A percentile compares a stretch with the other conserved stretches of the same genome.
Conservation (phyloP, 1,139 yeast genomes). For the Candida sojae region DNA sequence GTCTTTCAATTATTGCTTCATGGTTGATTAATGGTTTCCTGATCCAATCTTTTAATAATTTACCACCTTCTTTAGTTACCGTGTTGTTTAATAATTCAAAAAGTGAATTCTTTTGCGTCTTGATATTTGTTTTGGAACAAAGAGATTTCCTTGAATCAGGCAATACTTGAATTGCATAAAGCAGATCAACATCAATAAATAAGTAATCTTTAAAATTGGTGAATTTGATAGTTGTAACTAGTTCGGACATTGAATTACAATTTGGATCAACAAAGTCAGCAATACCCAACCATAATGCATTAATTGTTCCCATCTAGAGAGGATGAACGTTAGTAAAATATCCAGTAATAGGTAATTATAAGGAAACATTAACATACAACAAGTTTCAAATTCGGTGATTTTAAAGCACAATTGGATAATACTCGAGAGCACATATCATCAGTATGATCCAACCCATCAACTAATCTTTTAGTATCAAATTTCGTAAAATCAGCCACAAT, state of each 20-base stretch:
- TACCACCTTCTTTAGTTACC: constrained; percentile 27
- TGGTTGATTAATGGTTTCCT: constrained; percentile 30
- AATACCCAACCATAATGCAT: constrained; percentile 12
- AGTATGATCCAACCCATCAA: constrained; percentile 6
- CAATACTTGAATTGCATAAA: constrained; percentile 30
- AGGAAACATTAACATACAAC: constrained; percentile 5
- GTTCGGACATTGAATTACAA: constrained; percentile 3
- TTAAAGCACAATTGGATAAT: constrained; percentile 7
- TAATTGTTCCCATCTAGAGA: constrained; percentile 10
- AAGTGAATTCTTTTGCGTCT: constrained; percentile 18
- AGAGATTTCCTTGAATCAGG: constrained; percentile 12
- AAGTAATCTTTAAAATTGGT: constrained; percentile 17
- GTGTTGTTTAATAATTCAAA: constrained; percentile 25
- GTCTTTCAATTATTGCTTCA: constrained; percentile 24
- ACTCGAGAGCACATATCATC: neutral
- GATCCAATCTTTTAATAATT: constrained; percentile 31
- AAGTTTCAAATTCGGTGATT: constrained; percentile 6
- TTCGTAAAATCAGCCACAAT: constrained; percentile 13
- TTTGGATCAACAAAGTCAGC: constrained; percentile 5
- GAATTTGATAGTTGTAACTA: constrained; percentile 6
- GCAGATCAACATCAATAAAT: constrained; percentile 35
- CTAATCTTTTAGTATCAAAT: constrained; percentile 7
- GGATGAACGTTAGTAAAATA: neutral
- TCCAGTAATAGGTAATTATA: neutral
- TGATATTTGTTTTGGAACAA: constrained; percentile 6